Conservation (phyloP, 257 asterid species). For the Solanum appendiculatum region DNA sequence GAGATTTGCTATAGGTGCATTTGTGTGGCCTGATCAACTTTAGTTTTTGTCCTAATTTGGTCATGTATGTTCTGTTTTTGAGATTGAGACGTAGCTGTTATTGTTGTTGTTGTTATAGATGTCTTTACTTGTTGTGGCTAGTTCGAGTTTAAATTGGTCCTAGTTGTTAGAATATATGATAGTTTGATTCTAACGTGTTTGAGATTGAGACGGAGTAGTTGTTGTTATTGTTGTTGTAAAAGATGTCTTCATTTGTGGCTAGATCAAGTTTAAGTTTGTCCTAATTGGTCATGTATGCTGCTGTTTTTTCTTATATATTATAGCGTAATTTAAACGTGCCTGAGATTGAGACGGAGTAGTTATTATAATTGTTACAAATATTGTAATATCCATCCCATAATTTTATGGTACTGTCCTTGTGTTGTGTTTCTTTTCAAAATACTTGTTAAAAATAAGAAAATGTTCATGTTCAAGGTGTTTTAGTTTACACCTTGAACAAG, state of each 20-base stretch:
- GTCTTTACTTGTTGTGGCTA: background rate
- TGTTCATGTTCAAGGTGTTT: background rate
- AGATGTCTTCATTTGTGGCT: background rate
- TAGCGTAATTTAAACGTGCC: background rate
- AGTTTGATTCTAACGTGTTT: background rate
- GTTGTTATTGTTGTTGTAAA: background rate
- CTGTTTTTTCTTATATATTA: background rate
- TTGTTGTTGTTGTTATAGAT: background rate
- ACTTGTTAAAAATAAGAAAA: too few relatives aligned
- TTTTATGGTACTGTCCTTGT: too few relatives aligned
- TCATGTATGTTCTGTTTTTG: background rate
- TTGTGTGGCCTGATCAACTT: constrained; percentile 44
- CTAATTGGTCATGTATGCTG: background rate
- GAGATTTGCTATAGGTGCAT: constrained; percentile 45
- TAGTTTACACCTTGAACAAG: background rate
- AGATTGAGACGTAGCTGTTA: background rate
- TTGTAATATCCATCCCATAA: background rate
- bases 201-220: background rate
- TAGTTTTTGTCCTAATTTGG: background rate
- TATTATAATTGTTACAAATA: background rate
- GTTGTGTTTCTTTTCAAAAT: background rate
- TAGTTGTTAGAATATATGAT: rapidly evolving
- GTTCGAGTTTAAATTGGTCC: background rate
- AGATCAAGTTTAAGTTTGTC: background rate
- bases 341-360: background rate